These are phyloP conservation scores for Phytophthora fragariae DNA, from an alignment of 352 stramenopile genomes.

Conservation along the genomic window DNA sequence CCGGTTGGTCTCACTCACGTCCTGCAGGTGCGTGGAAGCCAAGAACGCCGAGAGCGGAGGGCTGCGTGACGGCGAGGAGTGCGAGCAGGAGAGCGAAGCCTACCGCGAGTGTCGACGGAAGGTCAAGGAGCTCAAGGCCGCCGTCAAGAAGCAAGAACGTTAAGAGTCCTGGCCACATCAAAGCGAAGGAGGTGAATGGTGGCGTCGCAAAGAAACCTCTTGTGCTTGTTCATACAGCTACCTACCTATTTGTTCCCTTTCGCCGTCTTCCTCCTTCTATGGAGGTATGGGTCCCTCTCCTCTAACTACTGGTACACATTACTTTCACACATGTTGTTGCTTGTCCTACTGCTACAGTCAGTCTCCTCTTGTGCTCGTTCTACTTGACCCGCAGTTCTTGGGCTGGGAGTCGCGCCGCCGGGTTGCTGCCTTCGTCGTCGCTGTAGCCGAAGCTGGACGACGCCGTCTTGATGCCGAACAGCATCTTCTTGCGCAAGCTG, in stretches of 20 bases:
- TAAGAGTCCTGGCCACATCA: neutral
- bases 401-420: constrained; percentile 16
- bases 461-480: constrained; percentile 39
- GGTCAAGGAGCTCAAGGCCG: constrained; percentile 46
- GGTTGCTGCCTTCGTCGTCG: constrained; percentile 39
- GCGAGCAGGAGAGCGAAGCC: constrained; percentile 63
- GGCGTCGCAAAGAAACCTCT: constrained; percentile 8
- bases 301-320: too few species aligned
- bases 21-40: constrained; percentile 63
- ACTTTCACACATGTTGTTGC: constrained; percentile 12
- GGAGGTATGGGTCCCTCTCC: too few species aligned
- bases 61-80: constrained; percentile 77
- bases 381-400: constrained; percentile 38
- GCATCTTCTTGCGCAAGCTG: constrained; percentile 35
- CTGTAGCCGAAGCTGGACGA: constrained; percentile 48
- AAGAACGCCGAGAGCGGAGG: constrained; percentile 65
- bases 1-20: neutral
- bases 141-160: constrained; percentile 27
- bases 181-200: constrained; percentile 1
- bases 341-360: constrained; percentile 8
- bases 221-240: constrained; percentile 17
- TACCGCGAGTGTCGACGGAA: constrained; percentile 73
- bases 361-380: neutral
- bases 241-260: constrained; percentile 1
- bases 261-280: neutral